These are phyloP conservation scores for Ceratobasidium sp. DNA, from an alignment of 1,284 basidiomycete genomes.

Conservation along the genomic window DNA sequence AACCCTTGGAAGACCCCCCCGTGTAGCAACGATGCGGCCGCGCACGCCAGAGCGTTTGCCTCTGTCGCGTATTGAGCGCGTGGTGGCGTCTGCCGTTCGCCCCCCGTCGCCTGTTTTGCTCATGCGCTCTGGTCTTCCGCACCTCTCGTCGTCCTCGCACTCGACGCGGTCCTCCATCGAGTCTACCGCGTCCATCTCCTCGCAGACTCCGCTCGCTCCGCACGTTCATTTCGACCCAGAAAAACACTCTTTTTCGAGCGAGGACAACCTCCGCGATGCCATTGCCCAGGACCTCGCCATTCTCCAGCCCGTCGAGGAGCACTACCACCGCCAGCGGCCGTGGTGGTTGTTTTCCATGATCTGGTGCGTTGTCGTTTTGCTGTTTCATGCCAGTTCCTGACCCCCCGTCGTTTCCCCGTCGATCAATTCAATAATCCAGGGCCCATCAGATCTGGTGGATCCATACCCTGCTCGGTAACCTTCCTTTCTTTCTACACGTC, in stretches of 20 bases:
- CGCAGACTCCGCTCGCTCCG: slow-evolving; percentile 16
- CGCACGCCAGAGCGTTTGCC: not conserved
- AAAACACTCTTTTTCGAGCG: slow-evolving; percentile 30
- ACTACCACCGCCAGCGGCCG: slow-evolving; percentile 36
- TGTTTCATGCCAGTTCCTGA: not conserved
- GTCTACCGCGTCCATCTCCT: not conserved
- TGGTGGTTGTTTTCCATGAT: slow-evolving; percentile 41
- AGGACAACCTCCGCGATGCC: slow-evolving; percentile 4
- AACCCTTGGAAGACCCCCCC: not conserved
- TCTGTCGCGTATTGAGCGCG: not conserved
- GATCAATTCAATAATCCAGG: slow-evolving; percentile 27
- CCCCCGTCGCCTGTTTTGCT: not conserved
- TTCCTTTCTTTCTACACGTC: slow-evolving; percentile 16
- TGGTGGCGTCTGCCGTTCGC: slow-evolving; percentile 1
- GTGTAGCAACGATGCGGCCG: not conserved
- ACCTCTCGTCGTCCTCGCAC: not conserved
- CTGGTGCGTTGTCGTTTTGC: not conserved
- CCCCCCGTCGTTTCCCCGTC: not conserved
- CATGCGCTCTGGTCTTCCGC: not conserved
- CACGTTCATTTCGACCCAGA: slow-evolving; percentile 3
- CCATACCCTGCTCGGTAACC: slow-evolving; percentile 6
- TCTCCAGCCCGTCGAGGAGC: slow-evolving; percentile 27
- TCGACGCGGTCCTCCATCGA: slow-evolving; percentile 10
- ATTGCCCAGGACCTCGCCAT: slow-evolving; percentile 19
- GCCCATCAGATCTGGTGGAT: slow-evolving; percentile 44